These are phyloP conservation scores for Fomitopsis palustris DNA, from an alignment of 1,284 basidiomycete species.

Conservation along the genomic window DNA sequence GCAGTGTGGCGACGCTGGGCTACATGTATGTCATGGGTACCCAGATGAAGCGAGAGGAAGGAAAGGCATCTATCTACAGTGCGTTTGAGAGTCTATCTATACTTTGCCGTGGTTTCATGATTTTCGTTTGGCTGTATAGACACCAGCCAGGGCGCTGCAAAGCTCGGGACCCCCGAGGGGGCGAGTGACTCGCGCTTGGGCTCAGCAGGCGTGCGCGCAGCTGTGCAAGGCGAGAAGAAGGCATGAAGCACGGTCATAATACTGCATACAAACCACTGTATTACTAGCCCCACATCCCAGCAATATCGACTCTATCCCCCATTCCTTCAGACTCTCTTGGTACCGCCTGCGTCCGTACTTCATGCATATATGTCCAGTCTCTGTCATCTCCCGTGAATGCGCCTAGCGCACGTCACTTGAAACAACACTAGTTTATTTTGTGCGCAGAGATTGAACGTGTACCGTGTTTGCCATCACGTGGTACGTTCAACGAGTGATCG, in stretches of 20 bases:
- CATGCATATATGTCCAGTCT: too few relatives aligned
- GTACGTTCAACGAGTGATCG: too few relatives aligned
- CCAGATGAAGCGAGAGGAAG: constrained; percentile 24
- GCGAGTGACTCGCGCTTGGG: constrained; percentile 12
- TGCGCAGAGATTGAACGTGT: too few relatives aligned
- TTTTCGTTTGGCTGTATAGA: neutral
- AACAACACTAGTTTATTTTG: too few relatives aligned
- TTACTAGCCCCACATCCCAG: too few relatives aligned
- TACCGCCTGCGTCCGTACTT: too few relatives aligned
- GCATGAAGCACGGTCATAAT: constrained; percentile 9
- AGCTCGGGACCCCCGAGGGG: neutral
- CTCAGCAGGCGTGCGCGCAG: constrained; percentile 16
- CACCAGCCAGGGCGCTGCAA: constrained; percentile 4
- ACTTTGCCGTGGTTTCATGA: neutral
- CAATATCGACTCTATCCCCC: too few relatives aligned
- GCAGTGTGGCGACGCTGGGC: constrained; percentile 20
- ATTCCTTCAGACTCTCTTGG: too few relatives aligned
- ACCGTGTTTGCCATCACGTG: too few relatives aligned
- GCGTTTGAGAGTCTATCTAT: constrained; percentile 5
- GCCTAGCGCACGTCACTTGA: too few relatives aligned
- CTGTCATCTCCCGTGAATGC: too few relatives aligned
- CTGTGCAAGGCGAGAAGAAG: constrained; percentile 17
- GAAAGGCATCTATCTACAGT: constrained; percentile 27
- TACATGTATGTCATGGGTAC: constrained; percentile 28
- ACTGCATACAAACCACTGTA: too few relatives aligned